Conservation (phyloP, 2,329 filamentous ascomycete species). For the Aspergillus latus region DNA sequence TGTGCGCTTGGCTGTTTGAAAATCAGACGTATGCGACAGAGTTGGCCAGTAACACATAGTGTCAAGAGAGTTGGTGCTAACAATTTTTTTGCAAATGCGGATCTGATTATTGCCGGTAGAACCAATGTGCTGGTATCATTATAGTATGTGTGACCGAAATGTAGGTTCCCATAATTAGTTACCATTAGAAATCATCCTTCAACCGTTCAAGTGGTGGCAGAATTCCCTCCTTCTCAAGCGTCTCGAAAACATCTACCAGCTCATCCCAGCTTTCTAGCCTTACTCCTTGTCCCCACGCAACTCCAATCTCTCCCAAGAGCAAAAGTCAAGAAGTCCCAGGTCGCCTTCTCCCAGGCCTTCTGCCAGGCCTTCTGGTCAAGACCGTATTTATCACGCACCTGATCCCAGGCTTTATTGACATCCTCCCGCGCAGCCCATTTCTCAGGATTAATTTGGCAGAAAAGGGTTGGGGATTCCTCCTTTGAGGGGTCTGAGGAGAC, state of each 20-base stretch:
- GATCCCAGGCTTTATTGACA: conserved; percentile 39
- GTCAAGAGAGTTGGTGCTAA: no score
- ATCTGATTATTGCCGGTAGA: no score
- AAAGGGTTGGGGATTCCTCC: conserved; percentile 10
- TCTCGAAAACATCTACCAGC: conserved; percentile 37
- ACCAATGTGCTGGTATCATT: no score
- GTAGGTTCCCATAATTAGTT: neutral
- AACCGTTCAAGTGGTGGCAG: conserved; percentile 22
- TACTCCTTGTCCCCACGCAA: conserved; percentile 41
- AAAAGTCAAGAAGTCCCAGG: conserved; percentile 48
- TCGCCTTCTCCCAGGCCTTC: conserved; percentile 38
- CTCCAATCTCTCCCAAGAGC: conserved; percentile 41
- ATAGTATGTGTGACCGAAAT: neutral
- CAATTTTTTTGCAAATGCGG: no score
- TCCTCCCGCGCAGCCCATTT: conserved; percentile 44
- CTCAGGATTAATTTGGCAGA: conserved; percentile 37
- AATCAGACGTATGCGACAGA: no score
- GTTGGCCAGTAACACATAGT: no score
- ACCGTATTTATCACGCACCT: conserved; percentile 34
- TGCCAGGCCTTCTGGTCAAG: conserved; percentile 40
- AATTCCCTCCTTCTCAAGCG: conserved; percentile 28
- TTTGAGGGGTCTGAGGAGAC: conserved; percentile 12
- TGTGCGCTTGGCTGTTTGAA: no score
- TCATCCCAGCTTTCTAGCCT: conserved; percentile 47
- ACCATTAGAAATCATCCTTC: conserved; percentile 13